These are phyloP conservation scores for Ophiostoma perfectum DNA, from an alignment of 2,329 filamentous ascomycete genomes.

Conservation along the genomic window DNA sequence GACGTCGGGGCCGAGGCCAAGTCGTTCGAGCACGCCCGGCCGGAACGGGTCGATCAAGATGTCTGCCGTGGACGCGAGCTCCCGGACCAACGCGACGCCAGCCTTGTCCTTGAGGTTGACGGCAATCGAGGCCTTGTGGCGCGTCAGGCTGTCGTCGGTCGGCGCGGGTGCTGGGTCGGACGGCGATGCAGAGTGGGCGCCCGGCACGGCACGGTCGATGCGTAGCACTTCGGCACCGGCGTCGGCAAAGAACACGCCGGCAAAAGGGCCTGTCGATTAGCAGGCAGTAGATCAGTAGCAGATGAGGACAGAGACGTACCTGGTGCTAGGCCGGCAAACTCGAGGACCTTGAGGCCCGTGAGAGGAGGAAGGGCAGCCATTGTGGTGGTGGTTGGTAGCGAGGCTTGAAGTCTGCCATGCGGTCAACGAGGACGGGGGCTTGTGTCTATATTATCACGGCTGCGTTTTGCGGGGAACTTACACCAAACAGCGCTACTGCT, in stretches of 20 bases:
- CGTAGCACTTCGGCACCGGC: slow-evolving; percentile 84
- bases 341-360: slow-evolving; percentile 51
- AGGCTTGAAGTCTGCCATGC: too few species aligned
- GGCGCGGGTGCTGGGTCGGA: slow-evolving; percentile 34
- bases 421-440: too few species aligned
- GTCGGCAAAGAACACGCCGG: slow-evolving; percentile 82
- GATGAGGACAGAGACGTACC: slow-evolving; percentile 37
- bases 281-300: too few species aligned
- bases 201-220: slow-evolving; percentile 61
- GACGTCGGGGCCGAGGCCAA: slow-evolving; percentile 67
- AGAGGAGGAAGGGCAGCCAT: slow-evolving; percentile 42
- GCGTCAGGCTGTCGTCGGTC: slow-evolving; percentile 67
- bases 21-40: slow-evolving; percentile 80
- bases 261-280: slow-evolving; percentile 60
- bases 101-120: slow-evolving; percentile 67
- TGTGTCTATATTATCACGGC: not conserved
- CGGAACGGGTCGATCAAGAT: slow-evolving; percentile 91
- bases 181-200: slow-evolving; percentile 34
- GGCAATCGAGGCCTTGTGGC: slow-evolving; percentile 73
- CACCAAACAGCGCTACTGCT: not conserved
- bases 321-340: slow-evolving; percentile 58
- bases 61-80: slow-evolving; percentile 60
- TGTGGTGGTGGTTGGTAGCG: not conserved
- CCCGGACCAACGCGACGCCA: slow-evolving; percentile 61
- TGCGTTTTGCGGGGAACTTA: slow-evolving; percentile 7